Base-by-base conservation (phyloP, 257 asterid species). In the Solanum chilense region DNA sequence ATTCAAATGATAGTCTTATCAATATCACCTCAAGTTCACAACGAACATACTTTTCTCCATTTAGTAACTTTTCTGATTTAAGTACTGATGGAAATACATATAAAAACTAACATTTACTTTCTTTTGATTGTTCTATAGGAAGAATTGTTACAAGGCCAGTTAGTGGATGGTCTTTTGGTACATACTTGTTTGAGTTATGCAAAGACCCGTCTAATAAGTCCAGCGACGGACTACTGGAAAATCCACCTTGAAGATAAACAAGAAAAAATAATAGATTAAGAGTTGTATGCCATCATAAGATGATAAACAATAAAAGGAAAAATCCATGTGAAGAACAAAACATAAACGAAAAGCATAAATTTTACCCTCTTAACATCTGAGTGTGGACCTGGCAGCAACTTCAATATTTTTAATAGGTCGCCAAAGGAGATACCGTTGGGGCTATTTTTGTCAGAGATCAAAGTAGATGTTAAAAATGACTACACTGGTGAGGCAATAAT, bases 361-460 rank as follows among this genome's bases (percentile, higher is more conserved):
- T 35, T 35, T 35, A 95, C 99, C 92, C 93, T 94, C 96, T 94
- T 97, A 89, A 86, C 82, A 89, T 97, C 99, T n/a, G 96, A 90
- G 89, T 97, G 98, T 84, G 98, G 98, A 80, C 98, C 98, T 27
- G 99, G 99, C 87, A 97, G 94, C 90, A 95, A 88, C 92, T 90
- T 97, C 88, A 97, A 88, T 87, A 95, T 93, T 85, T 92, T 97
- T 98, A 76, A 95, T 89, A 21, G 98, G 97, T 42, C 98, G 98
- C 99, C 98, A 83, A 95, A 95, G 84, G 98, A 93, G 85, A 97
- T 96, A 91, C 95, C 98, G 74, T 92, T 94, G 89, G 98, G 99
- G 77, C 98, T 97, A 92, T 85, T 52, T 70, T 42, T 75, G 33
- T 21, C 35, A 75, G 21, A 75, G 21, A 23, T 75, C 21, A 41